Evolutionary conservation across 331 rosid species (phyloP).

Genomic region (Quercus phellos): DNA sequence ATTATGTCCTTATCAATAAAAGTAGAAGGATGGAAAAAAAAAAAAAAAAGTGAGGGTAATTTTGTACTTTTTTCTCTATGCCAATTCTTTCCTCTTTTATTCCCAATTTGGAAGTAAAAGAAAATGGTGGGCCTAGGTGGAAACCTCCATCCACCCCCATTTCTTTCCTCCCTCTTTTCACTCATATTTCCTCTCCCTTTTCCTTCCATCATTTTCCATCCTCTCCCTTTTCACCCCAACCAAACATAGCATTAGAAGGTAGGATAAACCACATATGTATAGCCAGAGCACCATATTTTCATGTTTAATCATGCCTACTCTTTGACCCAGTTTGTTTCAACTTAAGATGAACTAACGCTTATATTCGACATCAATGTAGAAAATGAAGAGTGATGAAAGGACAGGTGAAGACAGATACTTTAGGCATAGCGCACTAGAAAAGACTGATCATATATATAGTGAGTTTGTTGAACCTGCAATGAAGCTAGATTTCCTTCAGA

Average conservation of each 20-base stretch:
- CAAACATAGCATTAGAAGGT: background rate
- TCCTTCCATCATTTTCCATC: no score
- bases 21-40: no score
- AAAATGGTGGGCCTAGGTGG: no score
- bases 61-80: no score
- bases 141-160: no score
- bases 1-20: no score
- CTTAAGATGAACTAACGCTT: background rate
- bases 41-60: no score
- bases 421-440: constrained; percentile 8
- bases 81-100: no score
- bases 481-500: constrained; percentile 95
- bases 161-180: no score
- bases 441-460: background rate
- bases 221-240: no score
- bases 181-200: no score
- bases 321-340: background rate
- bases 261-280: background rate
- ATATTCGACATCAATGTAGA: background rate
- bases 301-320: background rate
- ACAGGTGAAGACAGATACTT: constrained; percentile 16
- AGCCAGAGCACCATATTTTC: background rate
- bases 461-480: constrained; percentile 58
- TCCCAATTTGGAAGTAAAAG: no score
- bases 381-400: background rate